Evolutionary conservation across 257 asterid species (phyloP).

Genomic region (Phtheirospermum japonicum): DNA sequence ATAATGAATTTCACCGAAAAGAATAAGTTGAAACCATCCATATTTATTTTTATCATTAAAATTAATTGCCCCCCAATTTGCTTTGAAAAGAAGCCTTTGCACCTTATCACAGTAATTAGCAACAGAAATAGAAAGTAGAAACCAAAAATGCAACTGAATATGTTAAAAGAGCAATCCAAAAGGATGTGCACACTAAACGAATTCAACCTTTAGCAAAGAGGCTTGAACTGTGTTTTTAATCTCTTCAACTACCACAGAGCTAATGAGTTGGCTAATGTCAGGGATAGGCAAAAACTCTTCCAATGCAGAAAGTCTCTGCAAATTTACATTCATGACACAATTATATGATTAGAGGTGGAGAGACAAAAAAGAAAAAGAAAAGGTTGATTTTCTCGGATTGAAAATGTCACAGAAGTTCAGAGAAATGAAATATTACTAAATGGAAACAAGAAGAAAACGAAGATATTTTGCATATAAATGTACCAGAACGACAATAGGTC

Average conservation of each 20-base stretch:
- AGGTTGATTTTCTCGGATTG: too few species aligned
- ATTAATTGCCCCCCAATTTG: background rate
- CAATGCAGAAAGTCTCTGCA: slow-evolving; percentile 82
- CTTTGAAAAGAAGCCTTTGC: background rate
- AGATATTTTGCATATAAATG: background rate
- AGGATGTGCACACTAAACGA: slow-evolving; percentile 9
- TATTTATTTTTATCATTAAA: background rate
- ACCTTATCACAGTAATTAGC: background rate
- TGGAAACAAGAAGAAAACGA: slow-evolving; percentile 8
- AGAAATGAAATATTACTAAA: background rate
- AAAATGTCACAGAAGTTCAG: background rate
- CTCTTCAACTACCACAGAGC: slow-evolving; percentile 45
- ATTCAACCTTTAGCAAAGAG: slow-evolving; percentile 72
- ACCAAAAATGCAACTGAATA: slow-evolving; percentile 17
- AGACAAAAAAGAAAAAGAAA: too few species aligned
- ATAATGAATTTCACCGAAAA: slow-evolving; percentile 11
- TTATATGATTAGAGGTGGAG: background rate
- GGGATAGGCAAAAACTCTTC: slow-evolving; percentile 79
- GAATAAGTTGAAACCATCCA: slow-evolving; percentile 9
- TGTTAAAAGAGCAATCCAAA: slow-evolving; percentile 16
- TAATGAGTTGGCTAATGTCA: slow-evolving; percentile 36
- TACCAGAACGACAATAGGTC: slow-evolving; percentile 3
- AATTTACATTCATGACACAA: slow-evolving; percentile 17
- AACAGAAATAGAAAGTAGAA: slow-evolving; percentile 15
- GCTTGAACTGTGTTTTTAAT: slow-evolving; percentile 54